Evolutionary conservation across 2,329 filamentous ascomycete species (phyloP).

Genomic region (Drechmeria coniospora): DNA sequence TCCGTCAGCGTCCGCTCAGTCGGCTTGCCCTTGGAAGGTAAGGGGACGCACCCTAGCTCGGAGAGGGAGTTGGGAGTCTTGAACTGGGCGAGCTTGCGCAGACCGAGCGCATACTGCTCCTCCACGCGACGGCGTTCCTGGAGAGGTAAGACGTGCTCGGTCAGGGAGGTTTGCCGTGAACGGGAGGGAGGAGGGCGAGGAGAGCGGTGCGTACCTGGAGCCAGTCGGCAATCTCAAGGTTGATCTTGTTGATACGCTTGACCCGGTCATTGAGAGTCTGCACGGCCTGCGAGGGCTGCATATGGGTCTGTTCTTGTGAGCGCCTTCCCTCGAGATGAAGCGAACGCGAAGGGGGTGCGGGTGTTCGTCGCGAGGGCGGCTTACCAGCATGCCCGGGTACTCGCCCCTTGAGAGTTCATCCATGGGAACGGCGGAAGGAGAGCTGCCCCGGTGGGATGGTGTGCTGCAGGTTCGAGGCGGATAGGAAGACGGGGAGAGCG

Average conservation of each 20-base stretch:
- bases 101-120: conserved; percentile 68
- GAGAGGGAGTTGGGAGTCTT: conserved; percentile 59
- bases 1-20: conserved; percentile 6
- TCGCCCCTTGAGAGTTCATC: conserved; percentile 71
- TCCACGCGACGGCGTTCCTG: conserved; percentile 89
- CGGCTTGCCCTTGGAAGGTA: background rate
- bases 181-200: no score
- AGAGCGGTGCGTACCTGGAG: conserved; percentile 67
- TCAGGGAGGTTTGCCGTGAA: no score
- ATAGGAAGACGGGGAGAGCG: background rate
- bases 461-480: no score
- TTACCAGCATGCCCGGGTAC: conserved; percentile 89
- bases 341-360: background rate
- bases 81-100: conserved; percentile 66
- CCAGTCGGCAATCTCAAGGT: conserved; percentile 90
- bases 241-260: conserved; percentile 71
- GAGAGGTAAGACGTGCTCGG: background rate
- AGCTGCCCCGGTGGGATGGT: no score
- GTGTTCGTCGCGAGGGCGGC: conserved; percentile 18
- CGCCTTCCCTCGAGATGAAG: conserved; percentile 4
- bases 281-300: conserved; percentile 72
- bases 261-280: conserved; percentile 73
- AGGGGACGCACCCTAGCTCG: conserved; percentile 63
- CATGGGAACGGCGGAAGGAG: conserved; percentile 32
- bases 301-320: conserved; percentile 42